These are phyloP conservation scores for Fusarium virguliforme DNA, from an alignment of 2,329 filamentous ascomycete species.

Conservation along the genomic window DNA sequence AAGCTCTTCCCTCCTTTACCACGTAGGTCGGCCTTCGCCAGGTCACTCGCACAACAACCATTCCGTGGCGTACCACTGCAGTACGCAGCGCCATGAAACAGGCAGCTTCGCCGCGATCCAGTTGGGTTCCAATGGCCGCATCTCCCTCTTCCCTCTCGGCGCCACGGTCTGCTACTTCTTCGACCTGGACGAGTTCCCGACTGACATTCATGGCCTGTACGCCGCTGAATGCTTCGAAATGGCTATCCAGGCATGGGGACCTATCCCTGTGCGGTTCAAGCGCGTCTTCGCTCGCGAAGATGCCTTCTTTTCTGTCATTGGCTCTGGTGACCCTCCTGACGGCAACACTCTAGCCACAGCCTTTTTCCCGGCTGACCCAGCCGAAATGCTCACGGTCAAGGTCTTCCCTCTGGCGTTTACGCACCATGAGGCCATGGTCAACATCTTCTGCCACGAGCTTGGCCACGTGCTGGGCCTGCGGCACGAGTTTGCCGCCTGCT, in stretches of 20 bases:
- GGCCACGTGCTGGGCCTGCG: background rate
- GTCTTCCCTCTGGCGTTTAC: background rate
- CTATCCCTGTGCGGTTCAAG: background rate
- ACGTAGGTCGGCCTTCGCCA: background rate
- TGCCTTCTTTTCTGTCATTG: background rate
- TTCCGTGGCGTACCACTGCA: background rate
- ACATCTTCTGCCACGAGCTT: background rate
- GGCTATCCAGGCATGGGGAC: background rate
- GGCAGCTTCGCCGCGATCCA: background rate
- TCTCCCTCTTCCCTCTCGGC: background rate
- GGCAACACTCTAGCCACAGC: background rate
- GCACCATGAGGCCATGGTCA: background rate
- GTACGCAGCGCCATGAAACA: background rate
- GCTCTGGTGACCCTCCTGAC: background rate
- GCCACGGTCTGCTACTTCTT: background rate
- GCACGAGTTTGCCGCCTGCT: background rate
- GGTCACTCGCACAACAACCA: background rate
- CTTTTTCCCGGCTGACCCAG: background rate
- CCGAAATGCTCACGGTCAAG: background rate
- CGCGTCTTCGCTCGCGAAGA: background rate
- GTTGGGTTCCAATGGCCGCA: background rate
- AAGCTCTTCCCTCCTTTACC: background rate
- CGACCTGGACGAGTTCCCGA: background rate
- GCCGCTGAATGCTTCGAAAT: background rate
- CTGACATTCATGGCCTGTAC: background rate